A percentile compares a stretch with the other conserved stretches of the same genome.
phyloP scores from a whole-genome alignment of 1,139 yeast species.

The Pichia sp. region DNA sequence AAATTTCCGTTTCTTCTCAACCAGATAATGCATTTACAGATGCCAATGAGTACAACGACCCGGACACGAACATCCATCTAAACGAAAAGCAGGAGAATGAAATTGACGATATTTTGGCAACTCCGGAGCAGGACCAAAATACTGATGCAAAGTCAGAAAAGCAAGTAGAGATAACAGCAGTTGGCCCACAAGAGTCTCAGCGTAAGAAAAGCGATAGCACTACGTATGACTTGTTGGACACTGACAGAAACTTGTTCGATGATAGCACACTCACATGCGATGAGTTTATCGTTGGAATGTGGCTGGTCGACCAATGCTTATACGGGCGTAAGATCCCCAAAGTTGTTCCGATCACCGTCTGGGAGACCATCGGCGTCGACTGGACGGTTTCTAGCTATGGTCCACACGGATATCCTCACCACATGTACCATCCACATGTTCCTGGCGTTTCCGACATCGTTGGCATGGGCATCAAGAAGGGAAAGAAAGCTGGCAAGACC shows the following conservation, averaged over 20 bases:
- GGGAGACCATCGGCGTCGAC: conserved; percentile 39
- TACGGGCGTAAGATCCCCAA: conserved; percentile 88
- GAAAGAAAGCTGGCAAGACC: conserved; percentile 4
- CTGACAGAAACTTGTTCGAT: conserved; percentile 18
- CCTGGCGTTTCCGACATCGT: conserved; percentile 6
- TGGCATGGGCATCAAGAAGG: conserved; percentile 11
- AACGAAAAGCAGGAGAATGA: background rate
- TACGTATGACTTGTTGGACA: conserved; percentile 4
- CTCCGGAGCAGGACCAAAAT: background rate
- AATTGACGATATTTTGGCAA: background rate
- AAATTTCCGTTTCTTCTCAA: background rate
- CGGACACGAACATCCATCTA: background rate
- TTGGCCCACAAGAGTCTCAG: background rate
- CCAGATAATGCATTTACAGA: background rate
- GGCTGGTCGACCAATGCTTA: conserved; percentile 94
- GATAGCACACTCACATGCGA: conserved; percentile 78
- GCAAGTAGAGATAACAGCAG: background rate
- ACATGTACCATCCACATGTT: conserved; percentile 4
- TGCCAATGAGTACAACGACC: background rate
- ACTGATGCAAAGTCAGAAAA: background rate
- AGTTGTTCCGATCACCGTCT: conserved; percentile 51
- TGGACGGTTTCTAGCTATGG: conserved; percentile 5
- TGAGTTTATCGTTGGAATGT: conserved; percentile 88
- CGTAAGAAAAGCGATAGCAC: background rate
- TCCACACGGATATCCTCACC: background rate